Conservation (phyloP, 2,329 filamentous ascomycete species). For the Exophiala sp. region DNA sequence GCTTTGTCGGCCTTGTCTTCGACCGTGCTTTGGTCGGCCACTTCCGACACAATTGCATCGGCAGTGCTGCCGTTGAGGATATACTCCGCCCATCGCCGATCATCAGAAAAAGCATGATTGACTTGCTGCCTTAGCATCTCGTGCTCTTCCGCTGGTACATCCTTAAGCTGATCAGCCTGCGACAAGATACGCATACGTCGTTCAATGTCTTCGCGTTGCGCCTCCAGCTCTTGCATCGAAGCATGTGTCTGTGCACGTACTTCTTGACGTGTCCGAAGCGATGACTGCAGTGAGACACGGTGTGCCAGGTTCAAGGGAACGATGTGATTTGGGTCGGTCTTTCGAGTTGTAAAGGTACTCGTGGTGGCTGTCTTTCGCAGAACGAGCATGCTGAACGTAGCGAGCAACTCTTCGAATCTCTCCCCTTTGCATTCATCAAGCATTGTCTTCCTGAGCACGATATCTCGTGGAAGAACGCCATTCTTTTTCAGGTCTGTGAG, state of each 20-base stretch:
- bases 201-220: neutral
- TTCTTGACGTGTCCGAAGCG: slow-evolving; percentile 14
- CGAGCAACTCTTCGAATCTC: slow-evolving; percentile 79
- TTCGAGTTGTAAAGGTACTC: neutral
- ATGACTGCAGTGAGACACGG: slow-evolving; percentile 57
- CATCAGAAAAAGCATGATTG: slow-evolving; percentile 10
- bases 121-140: slow-evolving; percentile 7
- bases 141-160: neutral
- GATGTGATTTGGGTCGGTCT: slow-evolving; percentile 43
- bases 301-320: slow-evolving; percentile 70
- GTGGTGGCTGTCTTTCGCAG: slow-evolving; percentile 57
- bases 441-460: slow-evolving; percentile 86
- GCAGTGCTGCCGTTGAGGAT: slow-evolving; percentile 9
- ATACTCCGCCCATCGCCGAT: slow-evolving; percentile 14
- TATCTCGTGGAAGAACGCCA: slow-evolving; percentile 74
- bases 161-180: neutral
- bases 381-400: slow-evolving; percentile 78
- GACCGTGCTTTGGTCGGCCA: neutral
- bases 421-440: slow-evolving; percentile 94
- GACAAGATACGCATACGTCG: neutral
- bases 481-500: slow-evolving; percentile 86
- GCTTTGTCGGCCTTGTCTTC: neutral
- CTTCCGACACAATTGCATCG: neutral
- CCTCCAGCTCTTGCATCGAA: neutral
- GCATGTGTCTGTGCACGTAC: slow-evolving; percentile 2